These are phyloP conservation scores for Penicillium nordicum DNA, from an alignment of 2,329 filamentous ascomycete genomes.

Conservation along the genomic window DNA sequence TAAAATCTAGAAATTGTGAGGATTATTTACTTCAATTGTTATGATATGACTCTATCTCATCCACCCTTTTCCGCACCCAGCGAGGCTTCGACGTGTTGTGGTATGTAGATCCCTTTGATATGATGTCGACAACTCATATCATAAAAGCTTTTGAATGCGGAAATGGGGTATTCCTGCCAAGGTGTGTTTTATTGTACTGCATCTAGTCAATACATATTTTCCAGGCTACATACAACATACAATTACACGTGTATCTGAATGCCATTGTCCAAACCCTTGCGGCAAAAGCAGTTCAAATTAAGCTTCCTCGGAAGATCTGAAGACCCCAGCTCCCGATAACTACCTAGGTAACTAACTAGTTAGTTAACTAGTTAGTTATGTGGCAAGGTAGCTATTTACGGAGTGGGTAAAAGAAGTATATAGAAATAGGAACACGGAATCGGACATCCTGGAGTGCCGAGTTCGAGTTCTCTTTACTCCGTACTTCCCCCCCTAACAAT, in stretches of 20 bases:
- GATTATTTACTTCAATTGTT: neutral
- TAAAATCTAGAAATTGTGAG: neutral
- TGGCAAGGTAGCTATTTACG: neutral
- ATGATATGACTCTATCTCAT: constrained; percentile 1
- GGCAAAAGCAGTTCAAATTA: neutral
- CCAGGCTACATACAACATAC: neutral
- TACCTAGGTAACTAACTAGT: no score
- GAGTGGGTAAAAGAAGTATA: neutral
- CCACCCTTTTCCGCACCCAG: constrained; percentile 22
- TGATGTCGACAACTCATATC: constrained; percentile 15
- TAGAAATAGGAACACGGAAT: neutral
- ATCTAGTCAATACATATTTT: neutral
- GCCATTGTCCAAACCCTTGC: neutral
- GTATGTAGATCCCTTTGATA: constrained; percentile 24
- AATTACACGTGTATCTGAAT: neutral
- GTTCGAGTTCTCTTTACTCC: neutral
- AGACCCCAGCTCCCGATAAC: neutral
- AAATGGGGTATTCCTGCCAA: neutral
- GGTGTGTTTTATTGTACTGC: neutral
- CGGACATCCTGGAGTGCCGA: neutral
- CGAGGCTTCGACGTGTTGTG: constrained; percentile 7
- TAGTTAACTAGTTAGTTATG: neutral
- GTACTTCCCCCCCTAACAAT: neutral
- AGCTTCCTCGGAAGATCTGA: neutral
- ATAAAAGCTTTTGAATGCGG: neutral